A percentile compares a stretch with the other conserved stretches of the same genome.
These are phyloP conservation scores for Acanthamoeba royreba DNA, from an alignment of 208 protist genomes.

Conservation along the genomic window DNA sequence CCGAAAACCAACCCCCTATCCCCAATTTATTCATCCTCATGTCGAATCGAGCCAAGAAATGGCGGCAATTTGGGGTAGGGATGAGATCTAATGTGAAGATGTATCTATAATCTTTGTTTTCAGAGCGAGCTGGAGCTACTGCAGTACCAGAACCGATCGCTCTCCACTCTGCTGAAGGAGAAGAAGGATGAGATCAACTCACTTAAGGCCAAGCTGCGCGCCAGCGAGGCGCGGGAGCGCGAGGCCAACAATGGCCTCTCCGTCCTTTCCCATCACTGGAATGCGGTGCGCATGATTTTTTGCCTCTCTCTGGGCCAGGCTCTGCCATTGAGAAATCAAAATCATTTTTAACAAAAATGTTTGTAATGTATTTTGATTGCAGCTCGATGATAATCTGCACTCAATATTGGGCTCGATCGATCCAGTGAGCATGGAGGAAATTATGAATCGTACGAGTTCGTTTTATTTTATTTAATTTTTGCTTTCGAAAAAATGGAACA, in stretches of 20 bases:
- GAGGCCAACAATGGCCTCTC: background rate
- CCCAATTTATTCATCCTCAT: background rate
- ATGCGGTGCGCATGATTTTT: background rate
- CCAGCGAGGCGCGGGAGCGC: background rate
- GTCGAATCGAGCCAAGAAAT: background rate
- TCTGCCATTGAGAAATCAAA: no score
- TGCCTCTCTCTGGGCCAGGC: no score
- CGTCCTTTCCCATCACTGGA: background rate
- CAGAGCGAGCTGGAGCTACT: constrained; percentile 16
- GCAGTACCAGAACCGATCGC: constrained; percentile 26
- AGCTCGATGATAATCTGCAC: constrained; percentile 21
- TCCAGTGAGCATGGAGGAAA: background rate
- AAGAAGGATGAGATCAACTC: background rate
- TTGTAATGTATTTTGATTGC: background rate
- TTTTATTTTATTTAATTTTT: no score
- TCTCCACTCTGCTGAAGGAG: constrained; percentile 8
- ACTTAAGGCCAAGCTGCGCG: background rate
- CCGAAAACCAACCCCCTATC: background rate
- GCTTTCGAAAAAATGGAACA: background rate
- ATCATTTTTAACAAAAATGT: no score
- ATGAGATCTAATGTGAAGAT: background rate
- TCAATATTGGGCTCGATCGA: background rate
- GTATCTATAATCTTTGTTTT: background rate
- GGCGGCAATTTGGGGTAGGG: background rate
- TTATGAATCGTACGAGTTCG: background rate